phyloP scores from a whole-genome alignment of 768 basidiomycete genomes.

The Russula ochroleuca region DNA sequence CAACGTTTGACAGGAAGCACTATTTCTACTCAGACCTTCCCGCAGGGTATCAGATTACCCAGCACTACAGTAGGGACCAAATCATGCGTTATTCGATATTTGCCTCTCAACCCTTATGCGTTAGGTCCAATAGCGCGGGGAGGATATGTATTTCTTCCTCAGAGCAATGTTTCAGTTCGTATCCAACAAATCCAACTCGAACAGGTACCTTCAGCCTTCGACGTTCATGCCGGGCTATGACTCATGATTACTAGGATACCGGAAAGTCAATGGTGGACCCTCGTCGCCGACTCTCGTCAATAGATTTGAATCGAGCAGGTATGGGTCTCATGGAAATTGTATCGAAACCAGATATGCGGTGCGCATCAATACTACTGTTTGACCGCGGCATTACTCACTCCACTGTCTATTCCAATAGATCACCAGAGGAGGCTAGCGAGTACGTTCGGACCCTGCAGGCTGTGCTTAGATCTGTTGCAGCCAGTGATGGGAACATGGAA shows the following conservation, averaged over 20 bases:
- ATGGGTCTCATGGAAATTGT: constrained; percentile 93
- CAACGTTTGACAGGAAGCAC: constrained; percentile 94
- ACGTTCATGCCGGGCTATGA: not conserved
- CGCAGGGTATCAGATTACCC: constrained; percentile 87
- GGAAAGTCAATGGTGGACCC: constrained; percentile 72
- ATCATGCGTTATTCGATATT: not conserved
- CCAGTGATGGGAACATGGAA: constrained; percentile 97
- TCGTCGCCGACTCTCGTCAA: constrained; percentile 48
- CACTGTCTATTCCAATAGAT: constrained; percentile 35
- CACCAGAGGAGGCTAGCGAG: constrained; percentile 84
- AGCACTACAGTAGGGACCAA: constrained; percentile 15
- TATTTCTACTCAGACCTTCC: constrained; percentile 97
- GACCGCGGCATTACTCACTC: not conserved
- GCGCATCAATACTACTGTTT: not conserved
- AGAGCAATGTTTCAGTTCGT: constrained; percentile 49
- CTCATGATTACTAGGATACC: constrained; percentile 61
- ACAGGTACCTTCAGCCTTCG: constrained; percentile 47
- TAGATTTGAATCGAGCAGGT: constrained; percentile 92
- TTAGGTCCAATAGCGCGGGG: constrained; percentile 74
- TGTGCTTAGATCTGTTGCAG: constrained; percentile 74
- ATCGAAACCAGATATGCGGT: constrained; percentile 85
- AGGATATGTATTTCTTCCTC: constrained; percentile 52
- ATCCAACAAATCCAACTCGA: constrained; percentile 95
- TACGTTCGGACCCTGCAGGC: constrained; percentile 84
- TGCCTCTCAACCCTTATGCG: constrained; percentile 12